phyloP scores from a whole-genome alignment of 768 basidiomycete genomes.

The Clitopilus passeckerianus region DNA sequence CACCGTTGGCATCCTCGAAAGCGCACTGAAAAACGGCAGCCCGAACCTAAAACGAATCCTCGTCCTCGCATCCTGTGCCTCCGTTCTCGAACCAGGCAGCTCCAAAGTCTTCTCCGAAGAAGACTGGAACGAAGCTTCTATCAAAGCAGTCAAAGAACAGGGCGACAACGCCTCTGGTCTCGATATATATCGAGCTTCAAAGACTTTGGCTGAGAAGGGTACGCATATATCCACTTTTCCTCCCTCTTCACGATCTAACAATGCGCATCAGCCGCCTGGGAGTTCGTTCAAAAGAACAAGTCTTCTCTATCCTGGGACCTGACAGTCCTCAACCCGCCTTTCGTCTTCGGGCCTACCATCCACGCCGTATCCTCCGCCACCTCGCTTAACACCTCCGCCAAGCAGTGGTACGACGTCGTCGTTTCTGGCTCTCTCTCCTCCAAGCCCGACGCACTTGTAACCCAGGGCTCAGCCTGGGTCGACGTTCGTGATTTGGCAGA shows the following conservation, averaged over 20 bases:
- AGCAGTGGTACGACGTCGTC: slow-evolving; percentile 21
- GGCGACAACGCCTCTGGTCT: slow-evolving; percentile 35
- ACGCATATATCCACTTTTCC: background rate
- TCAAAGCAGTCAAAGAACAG: slow-evolving; percentile 42
- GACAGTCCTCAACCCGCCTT: slow-evolving; percentile 47
- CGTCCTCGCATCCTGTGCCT: slow-evolving; percentile 53
- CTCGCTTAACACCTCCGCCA: slow-evolving; percentile 35
- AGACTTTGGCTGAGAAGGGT: slow-evolving; percentile 58
- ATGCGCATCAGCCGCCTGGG: slow-evolving; percentile 32
- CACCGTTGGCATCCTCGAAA: slow-evolving; percentile 57
- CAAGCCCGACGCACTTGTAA: slow-evolving; percentile 13
- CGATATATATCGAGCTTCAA: slow-evolving; percentile 51
- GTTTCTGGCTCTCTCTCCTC: slow-evolving; percentile 7
- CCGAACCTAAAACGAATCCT: slow-evolving; percentile 52
- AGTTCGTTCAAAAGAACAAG: slow-evolving; percentile 32
- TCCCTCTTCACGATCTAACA: background rate
- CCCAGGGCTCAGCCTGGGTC: slow-evolving; percentile 23
- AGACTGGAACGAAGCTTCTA: slow-evolving; percentile 55
- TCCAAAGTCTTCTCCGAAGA: slow-evolving; percentile 32
- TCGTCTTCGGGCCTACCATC: slow-evolving; percentile 27
- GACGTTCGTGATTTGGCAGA: slow-evolving; percentile 47
- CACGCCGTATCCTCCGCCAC: slow-evolving; percentile 26
- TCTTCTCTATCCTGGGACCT: slow-evolving; percentile 45
- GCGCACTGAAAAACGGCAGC: slow-evolving; percentile 48
- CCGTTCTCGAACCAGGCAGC: slow-evolving; percentile 27